Evolutionary conservation across 352 stramenopile genomes (phyloP), one percentile per base, ranked within the genome.

Genomic region (Globisporangium mamillatum): DNA sequence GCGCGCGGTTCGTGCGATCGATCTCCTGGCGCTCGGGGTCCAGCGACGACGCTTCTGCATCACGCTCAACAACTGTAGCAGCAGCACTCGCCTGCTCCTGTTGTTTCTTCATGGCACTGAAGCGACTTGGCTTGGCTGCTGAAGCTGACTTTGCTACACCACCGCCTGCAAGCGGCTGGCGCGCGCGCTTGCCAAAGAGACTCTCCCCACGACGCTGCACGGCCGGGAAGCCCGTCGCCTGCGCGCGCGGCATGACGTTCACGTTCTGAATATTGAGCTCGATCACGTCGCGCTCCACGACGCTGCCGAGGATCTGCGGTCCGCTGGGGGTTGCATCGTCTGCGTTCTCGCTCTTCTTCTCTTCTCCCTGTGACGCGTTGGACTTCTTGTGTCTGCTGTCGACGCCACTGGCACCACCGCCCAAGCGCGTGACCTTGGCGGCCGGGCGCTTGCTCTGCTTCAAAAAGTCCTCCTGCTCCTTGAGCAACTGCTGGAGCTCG

Each of bases 391-490:
- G 44, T 52, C 44, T 22, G 20, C 44, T 70, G 50, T 3, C 61
- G 60, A 38, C 41, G 9, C 50, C 44, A 9, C 61, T 60, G 2
- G 36, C 36, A 16, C 38, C 14, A 16, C 50, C 7, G 22, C 68
- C 64, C 12, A 76, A 29, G 48, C 82, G 84, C 44, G 63, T 73
- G 48, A 94, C 75, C 75, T 84, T 91, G 62, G 86, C 86, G 16
- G 84, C 76, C 8, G 86, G 84, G 16, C 64, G 57, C 70, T 90
- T 81, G 46, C 79, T 79, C 68, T 86, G 73, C 14, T 74, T 74
- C 59, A 93, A 71, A 46, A 95, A 95, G 36, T 81, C 73, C 70
- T 95, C 88, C 73, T 95, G 88, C 66, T 95, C 88, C 46, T 84
- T 80, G 22, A 95, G 75, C 46, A 95, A 81, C 67, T 85, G 83